Percentiles rank a stretch among this genome's conserved stretches.
Evolutionary conservation across 1,284 basidiomycete genomes (phyloP).

Genomic region (Leccinum proximum): DNA sequence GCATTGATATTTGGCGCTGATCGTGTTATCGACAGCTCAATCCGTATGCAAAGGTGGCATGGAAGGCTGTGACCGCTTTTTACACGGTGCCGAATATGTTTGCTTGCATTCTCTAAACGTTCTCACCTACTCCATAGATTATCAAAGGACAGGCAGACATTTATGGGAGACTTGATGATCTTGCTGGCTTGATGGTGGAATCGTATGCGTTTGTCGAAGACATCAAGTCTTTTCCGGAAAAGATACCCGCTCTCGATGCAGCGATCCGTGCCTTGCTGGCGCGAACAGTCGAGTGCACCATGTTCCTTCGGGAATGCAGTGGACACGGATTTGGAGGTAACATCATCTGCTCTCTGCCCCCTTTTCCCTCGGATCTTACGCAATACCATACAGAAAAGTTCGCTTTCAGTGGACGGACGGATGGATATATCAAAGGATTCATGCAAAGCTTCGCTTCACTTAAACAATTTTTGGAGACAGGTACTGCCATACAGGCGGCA

Average conservation of each 20-base stretch:
- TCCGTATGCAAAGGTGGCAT: slow-evolving; percentile 25
- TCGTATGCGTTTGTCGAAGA: slow-evolving; percentile 32
- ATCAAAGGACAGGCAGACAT: slow-evolving; percentile 27
- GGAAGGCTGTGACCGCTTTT: slow-evolving; percentile 24
- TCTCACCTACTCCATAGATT: slow-evolving; percentile 21
- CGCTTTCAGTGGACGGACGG: slow-evolving; percentile 16
- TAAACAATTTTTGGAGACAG: slow-evolving; percentile 25
- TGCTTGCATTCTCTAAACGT: background rate
- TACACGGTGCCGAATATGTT: slow-evolving; percentile 21
- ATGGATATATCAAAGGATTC: slow-evolving; percentile 23
- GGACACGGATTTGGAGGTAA: slow-evolving; percentile 31
- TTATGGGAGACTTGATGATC: slow-evolving; percentile 23
- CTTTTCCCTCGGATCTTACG: background rate
- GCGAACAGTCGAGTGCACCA: slow-evolving; percentile 33
- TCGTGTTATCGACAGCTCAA: slow-evolving; percentile 13
- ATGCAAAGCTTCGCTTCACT: slow-evolving; percentile 23
- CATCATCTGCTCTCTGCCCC: background rate
- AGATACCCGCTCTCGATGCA: slow-evolving; percentile 26
- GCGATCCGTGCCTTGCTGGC: slow-evolving; percentile 25
- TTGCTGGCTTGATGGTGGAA: slow-evolving; percentile 27
- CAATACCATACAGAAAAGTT: slow-evolving; percentile 14
- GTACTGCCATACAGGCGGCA: slow-evolving; percentile 20
- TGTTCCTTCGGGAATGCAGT: slow-evolving; percentile 33
- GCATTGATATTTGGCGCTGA: background rate
- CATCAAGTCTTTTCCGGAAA: slow-evolving; percentile 26